Percentiles rank a stretch among this genome's conserved stretches.
phyloP scores from a whole-genome alignment of 2,329 filamentous ascomycete genomes.

The Alternaria dauci region DNA sequence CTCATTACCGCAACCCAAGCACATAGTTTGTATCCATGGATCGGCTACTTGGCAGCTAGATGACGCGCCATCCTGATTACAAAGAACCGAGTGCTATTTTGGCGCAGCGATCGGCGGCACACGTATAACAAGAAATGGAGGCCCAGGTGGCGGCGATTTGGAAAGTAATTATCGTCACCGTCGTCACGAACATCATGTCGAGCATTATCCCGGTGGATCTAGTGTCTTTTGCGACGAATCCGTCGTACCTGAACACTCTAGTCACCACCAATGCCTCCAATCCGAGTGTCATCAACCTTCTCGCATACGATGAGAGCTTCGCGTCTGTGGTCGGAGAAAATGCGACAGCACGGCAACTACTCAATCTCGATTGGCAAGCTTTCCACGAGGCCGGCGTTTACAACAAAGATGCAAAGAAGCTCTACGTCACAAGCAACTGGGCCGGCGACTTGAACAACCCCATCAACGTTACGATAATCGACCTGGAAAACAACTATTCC shows the following conservation, averaged over 20 bases:
- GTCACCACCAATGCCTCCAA: constrained; percentile 42
- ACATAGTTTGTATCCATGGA: background rate
- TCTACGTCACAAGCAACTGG: constrained; percentile 56
- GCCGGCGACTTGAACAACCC: constrained; percentile 37
- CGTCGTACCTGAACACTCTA: constrained; percentile 40
- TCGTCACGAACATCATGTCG: constrained; percentile 41
- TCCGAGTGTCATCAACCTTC: constrained; percentile 46
- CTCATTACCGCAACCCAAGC: background rate
- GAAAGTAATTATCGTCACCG: constrained; percentile 8
- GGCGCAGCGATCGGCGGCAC: background rate
- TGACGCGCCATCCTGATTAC: background rate
- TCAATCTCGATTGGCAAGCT: constrained; percentile 41
- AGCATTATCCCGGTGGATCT: constrained; percentile 45
- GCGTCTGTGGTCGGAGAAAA: constrained; percentile 43
- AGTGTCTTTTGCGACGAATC: constrained; percentile 42
- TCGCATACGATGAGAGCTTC: constrained; percentile 49
- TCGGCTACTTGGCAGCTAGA: constrained; percentile 1
- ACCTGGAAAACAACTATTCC: constrained; percentile 52
- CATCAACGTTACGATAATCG: constrained; percentile 49
- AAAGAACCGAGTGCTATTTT: background rate
- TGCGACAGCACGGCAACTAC: constrained; percentile 45
- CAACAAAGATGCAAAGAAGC: constrained; percentile 46
- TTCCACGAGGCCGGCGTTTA: constrained; percentile 54
- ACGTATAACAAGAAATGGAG: background rate
- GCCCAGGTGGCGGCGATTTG: background rate